Evolutionary conservation across 2,329 filamentous ascomycete species (phyloP), one percentile per base, ranked within the genome.

Genomic region (Hypoxylon sp.): DNA sequence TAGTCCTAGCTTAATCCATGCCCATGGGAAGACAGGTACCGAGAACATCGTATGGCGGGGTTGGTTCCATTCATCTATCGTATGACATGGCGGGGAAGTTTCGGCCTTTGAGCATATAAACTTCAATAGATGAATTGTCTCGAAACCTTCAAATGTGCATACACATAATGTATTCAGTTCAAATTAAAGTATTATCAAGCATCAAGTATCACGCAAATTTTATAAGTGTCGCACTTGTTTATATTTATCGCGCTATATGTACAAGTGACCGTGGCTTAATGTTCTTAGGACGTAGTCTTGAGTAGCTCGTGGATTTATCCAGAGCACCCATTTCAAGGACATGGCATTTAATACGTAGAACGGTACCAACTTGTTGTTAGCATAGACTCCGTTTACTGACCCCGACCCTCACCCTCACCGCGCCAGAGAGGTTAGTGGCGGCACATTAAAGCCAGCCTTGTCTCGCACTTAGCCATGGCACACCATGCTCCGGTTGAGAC

Each of bases 21-120:
- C 48, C 47, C 10, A 51, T 57, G 17, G 48, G 31, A 14, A 29
- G 29, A 14, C 42, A 57, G 53, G 37, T 44, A 44, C 26, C 26
- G 50, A 59, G 44, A 50, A 50, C 22, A 50, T 59, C 57, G 33
- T 44, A 44, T 51, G 50, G 59, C 26, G 57, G 46, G 57, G 48
- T 54, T 22, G 19, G 29, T 31, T 33, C 53, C 26, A 26, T 22
- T 47, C n/a, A 26, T 11, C 24, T 54, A 59, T 64, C 61, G 55
- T 65, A 59, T 17, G 48, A 65, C 48, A 24, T 19, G 26, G 48
- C 35, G 42, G 48, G 53, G 39, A n/a, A 31, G 6, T 31, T 33
- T 31, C 37, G 24, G 26, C n/a, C 39, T 29, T 44, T 5, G 11
- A 33, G 61, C 48, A 42, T 59, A 46, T 9, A 54, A 46, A 9